These are phyloP conservation scores for Lactuca sativa DNA, from an alignment of 129 eudicot species.

Conservation along the genomic window DNA sequence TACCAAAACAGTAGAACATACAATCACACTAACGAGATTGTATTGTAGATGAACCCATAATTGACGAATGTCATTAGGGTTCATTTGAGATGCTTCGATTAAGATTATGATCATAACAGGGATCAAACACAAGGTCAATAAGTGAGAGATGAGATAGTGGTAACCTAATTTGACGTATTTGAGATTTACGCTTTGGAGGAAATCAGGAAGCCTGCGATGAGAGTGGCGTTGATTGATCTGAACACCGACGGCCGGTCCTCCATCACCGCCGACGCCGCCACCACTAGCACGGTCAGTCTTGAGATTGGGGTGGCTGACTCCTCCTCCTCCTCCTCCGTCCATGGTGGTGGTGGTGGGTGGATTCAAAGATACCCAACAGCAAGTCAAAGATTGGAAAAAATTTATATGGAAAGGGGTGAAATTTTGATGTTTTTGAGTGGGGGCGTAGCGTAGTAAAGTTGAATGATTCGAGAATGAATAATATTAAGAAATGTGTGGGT, in stretches of 20 bases:
- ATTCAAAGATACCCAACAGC: not conserved
- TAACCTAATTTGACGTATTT: constrained; percentile 77
- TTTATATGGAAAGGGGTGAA: not conserved
- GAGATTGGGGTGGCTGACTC: not conserved
- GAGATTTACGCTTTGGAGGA: constrained; percentile 68
- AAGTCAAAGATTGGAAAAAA: constrained; percentile 7
- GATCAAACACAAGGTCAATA: constrained; percentile 50
- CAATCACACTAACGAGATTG: constrained; percentile 58
- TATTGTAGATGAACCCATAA: constrained; percentile 65
- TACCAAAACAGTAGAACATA: constrained; percentile 47
- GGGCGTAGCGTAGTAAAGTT: constrained; percentile 10
- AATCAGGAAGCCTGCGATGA: constrained; percentile 62
- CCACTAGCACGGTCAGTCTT: not conserved
- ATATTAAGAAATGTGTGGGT: not conserved
- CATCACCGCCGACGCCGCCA: constrained; percentile 26
- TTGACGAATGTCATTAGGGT: constrained; percentile 54
- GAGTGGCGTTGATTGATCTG: constrained; percentile 47
- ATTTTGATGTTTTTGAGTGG: not conserved
- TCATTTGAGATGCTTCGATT: constrained; percentile 55
- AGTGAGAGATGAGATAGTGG: constrained; percentile 63
- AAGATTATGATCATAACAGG: constrained; percentile 48
- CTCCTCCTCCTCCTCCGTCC: not conserved
- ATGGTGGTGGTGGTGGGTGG: constrained; percentile 15
- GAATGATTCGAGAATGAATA: constrained; percentile 6
- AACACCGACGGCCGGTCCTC: constrained; percentile 40